A percentile compares a stretch with the other conserved stretches of the same genome.
phyloP scores from a whole-genome alignment of 176 grass and related monocot species.

The Triticum turgidum region DNA sequence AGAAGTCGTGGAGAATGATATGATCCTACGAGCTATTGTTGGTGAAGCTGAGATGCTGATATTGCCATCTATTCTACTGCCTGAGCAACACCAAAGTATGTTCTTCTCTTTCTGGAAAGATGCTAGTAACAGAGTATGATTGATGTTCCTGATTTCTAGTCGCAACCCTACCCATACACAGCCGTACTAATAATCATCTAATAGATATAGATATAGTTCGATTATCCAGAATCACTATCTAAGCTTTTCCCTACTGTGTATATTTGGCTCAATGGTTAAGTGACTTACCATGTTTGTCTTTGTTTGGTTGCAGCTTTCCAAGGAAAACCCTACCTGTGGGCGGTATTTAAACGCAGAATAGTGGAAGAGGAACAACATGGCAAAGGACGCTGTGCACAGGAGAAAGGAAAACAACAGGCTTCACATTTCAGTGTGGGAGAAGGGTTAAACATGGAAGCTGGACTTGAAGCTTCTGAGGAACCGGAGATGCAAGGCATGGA shows the following conservation, averaged over 20 bases:
- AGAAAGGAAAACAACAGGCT: background rate
- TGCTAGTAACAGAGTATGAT: background rate
- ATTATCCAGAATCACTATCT: background rate
- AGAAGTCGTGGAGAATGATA: slow-evolving; percentile 44
- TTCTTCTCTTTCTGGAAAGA: background rate
- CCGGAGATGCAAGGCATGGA: background rate
- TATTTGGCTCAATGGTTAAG: background rate
- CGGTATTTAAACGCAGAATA: slow-evolving; percentile 29
- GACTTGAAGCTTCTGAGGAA: background rate
- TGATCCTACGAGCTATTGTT: slow-evolving; percentile 20
- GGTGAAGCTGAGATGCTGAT: slow-evolving; percentile 51
- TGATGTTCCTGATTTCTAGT: background rate
- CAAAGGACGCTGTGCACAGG: background rate
- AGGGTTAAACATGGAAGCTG: background rate
- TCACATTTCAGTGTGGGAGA: background rate
- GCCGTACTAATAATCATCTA: background rate
- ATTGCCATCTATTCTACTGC: slow-evolving; percentile 51
- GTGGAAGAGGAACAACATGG: background rate
- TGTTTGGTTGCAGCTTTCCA: slow-evolving; percentile 22
- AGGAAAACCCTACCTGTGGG: slow-evolving; percentile 56
- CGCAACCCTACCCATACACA: background rate
- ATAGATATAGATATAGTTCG: background rate
- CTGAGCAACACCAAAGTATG: slow-evolving; percentile 44
- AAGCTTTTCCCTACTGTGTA: background rate
- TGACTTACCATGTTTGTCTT: background rate